Base-by-base conservation (phyloP, 2,329 filamentous ascomycete genomes). In the Didymella pinodella region DNA sequence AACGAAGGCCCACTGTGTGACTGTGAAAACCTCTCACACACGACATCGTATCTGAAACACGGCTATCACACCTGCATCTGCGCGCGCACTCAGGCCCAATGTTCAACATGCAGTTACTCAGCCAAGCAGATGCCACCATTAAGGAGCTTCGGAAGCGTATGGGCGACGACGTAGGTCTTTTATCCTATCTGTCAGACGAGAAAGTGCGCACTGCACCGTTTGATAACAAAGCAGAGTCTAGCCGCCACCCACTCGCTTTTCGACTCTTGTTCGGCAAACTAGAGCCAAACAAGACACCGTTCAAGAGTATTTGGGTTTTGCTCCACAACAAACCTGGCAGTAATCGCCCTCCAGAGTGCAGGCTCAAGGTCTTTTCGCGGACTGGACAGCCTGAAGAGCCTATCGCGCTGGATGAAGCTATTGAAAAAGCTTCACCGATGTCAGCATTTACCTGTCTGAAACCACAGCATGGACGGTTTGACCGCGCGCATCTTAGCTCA, bases 401-500 rank as follows among this genome's bases (percentile, higher is more conserved):
- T 11, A 52, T 45, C 12, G 20, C 41, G 7, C 40, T 52, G 14
- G 40, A 52, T 12, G 40, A 52, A 5, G 41, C 49, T 8, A 36
- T 45, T 16, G 46, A 48, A 7, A 20, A 34, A 25, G 40, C 29
- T 8, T 38, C 20, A 14, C 29, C 49, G 14, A 36, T 20, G 18
- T 20, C 46, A 28, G 46, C 46, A 7, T 48, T 48, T 14, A 26
- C 46, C 14, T 48, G 46, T 7, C 14, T 48, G 11, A 26, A 48
- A 20, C 3, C 48, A n/a, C n/a, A 44, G 28, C n/a, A 51, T 7
- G 29, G 28, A 18, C 26, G 48, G 3, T 44, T 43, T 10, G 48
- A 51, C 12, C 38, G 48, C 14, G 38, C 28, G 26, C 48, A 51
- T 36, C 14, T 51, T 2, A 43, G 38, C 11, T 38, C 38, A 11